Conservation (phyloP, 2,329 filamentous ascomycete species). For the Penicillium sclerotiorum region DNA sequence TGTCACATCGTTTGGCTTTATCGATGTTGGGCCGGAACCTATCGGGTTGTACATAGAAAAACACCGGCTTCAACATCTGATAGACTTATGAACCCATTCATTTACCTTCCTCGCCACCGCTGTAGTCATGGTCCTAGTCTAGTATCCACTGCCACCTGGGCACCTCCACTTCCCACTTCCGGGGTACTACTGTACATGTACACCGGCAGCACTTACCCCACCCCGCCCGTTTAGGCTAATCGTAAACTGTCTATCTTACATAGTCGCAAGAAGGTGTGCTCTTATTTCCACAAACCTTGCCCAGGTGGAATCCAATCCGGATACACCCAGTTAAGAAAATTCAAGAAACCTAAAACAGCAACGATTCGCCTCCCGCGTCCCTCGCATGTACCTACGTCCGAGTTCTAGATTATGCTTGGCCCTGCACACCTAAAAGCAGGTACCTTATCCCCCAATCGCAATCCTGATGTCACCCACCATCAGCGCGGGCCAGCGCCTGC, state of each 20-base stretch:
- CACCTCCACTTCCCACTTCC: not conserved
- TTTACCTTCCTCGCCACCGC: not conserved
- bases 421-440: conserved; percentile 15
- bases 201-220: too few relatives aligned
- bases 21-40: conserved; percentile 15
- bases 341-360: conserved; percentile 8
- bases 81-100: conserved; percentile 2
- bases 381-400: too few relatives aligned
- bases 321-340: too few relatives aligned
- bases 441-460: conserved; percentile 9
- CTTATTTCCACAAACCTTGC: conserved; percentile 5
- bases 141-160: not conserved
- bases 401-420: not conserved
- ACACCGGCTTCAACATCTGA: conserved; percentile 16
- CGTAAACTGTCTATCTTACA: too few relatives aligned
- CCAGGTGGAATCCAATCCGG: not conserved
- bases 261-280: too few relatives aligned
- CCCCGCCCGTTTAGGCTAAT: too few relatives aligned
- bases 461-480: conserved; percentile 15
- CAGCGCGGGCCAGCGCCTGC: conserved; percentile 4
- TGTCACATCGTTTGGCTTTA: conserved; percentile 11
- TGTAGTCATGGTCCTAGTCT: not conserved
- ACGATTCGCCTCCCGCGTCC: conserved; percentile 1
- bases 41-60: conserved; percentile 26
- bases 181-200: too few relatives aligned